phyloP scores from a whole-genome alignment of 1,284 basidiomycete genomes.

The Trametes sp. region DNA sequence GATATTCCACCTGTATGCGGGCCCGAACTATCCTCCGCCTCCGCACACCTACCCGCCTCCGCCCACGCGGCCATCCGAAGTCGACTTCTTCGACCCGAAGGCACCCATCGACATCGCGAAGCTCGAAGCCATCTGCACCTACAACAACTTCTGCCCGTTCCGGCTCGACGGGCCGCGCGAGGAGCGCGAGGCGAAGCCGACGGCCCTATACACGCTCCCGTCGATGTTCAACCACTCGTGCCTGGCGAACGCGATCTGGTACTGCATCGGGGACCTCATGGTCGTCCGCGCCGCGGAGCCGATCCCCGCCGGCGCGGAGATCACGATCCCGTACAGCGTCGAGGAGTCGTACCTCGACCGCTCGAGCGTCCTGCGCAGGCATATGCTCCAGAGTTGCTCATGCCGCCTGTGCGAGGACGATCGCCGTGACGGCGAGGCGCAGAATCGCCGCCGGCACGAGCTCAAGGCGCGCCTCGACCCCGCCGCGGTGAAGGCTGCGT shows the following conservation, averaged over 20 bases:
- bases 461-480: slow-evolving; percentile 12
- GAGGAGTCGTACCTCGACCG: slow-evolving; percentile 30
- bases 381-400: slow-evolving; percentile 27
- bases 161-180: slow-evolving; percentile 15
- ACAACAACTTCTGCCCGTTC: slow-evolving; percentile 29
- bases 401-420: slow-evolving; percentile 34
- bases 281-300: slow-evolving; percentile 30
- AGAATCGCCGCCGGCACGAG: slow-evolving; percentile 20
- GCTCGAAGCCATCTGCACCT: slow-evolving; percentile 31
- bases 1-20: slow-evolving; percentile 33
- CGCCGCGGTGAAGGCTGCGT: not conserved
- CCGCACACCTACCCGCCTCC: slow-evolving; percentile 26
- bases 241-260: slow-evolving; percentile 33
- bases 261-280: slow-evolving; percentile 36
- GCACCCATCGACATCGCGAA: slow-evolving; percentile 30
- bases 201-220: slow-evolving; percentile 39
- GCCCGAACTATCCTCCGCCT: slow-evolving; percentile 28
- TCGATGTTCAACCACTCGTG: slow-evolving; percentile 46
- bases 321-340: slow-evolving; percentile 30
- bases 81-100: slow-evolving; percentile 23
- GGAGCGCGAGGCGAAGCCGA: slow-evolving; percentile 17
- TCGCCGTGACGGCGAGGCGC: slow-evolving; percentile 26
- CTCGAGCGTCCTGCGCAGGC: slow-evolving; percentile 17
- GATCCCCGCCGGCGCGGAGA: slow-evolving; percentile 27
- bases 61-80: not conserved